Evolutionary conservation across 495 filamentous ascomycete genomes (phyloP).

Genomic region (Pyrenula aspistea): DNA sequence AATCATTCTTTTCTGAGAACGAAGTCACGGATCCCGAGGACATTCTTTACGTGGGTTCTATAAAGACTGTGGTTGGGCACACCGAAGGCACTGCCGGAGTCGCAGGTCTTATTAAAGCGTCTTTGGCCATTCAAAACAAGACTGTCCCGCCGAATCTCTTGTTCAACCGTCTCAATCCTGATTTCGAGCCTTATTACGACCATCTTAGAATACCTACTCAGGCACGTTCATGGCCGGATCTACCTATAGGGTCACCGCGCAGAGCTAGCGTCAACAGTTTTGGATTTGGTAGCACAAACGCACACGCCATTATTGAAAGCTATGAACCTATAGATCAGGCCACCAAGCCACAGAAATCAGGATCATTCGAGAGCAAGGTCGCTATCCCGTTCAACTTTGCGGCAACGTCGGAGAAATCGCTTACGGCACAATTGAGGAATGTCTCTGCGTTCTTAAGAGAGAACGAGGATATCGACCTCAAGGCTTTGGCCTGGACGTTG

Average conservation of each 20-base stretch:
- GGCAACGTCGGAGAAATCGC: background rate
- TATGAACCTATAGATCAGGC: conserved; percentile 6
- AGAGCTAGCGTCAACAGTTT: conserved; percentile 4
- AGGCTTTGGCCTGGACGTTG: conserved; percentile 7
- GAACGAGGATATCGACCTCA: background rate
- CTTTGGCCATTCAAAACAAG: conserved; percentile 30
- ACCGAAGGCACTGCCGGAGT: conserved; percentile 39
- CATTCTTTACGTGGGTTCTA: conserved; percentile 27
- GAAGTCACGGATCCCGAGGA: conserved; percentile 7
- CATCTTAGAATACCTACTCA: conserved; percentile 1
- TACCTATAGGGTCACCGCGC: conserved; percentile 4
- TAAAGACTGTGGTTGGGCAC: conserved; percentile 42
- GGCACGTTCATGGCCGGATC: conserved; percentile 2
- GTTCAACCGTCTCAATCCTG: conserved; percentile 31
- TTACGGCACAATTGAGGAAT: background rate
- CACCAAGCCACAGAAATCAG: background rate
- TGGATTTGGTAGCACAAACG: conserved; percentile 6
- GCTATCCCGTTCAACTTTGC: background rate
- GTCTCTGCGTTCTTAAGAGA: background rate
- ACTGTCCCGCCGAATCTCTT: conserved; percentile 41
- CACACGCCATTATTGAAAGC: conserved; percentile 4
- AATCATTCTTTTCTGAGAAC: conserved; percentile 23
- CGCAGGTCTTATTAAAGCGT: conserved; percentile 43
- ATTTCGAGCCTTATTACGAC: conserved; percentile 25
- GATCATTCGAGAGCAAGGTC: background rate